Evolutionary conservation across 2,329 filamentous ascomycete genomes (phyloP).

Genomic region (Hypoxylon sp.): DNA sequence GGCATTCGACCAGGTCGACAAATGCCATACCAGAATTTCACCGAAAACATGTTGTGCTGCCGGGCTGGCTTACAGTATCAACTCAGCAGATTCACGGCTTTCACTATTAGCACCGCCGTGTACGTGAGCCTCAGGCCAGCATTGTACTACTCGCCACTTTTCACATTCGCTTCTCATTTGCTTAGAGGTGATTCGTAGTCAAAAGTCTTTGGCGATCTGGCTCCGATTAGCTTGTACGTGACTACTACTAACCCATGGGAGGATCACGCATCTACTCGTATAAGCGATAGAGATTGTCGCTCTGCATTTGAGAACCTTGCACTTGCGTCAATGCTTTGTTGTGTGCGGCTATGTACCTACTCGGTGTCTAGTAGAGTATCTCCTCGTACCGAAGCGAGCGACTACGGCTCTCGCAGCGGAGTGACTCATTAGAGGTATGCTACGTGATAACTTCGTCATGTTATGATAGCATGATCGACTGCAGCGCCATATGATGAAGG

Average conservation of each 20-base stretch:
- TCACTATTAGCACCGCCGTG: conserved; percentile 22
- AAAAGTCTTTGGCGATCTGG: conserved; percentile 14
- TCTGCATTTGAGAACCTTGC: conserved; percentile 51
- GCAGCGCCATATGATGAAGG: conserved; percentile 11
- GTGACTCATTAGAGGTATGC: conserved; percentile 39
- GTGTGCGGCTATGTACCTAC: conserved; percentile 49
- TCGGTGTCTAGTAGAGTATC: conserved; percentile 32
- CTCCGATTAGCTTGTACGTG: conserved; percentile 21
- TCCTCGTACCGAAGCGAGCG: conserved; percentile 33
- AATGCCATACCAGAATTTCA: conserved; percentile 42
- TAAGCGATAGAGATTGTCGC: conserved; percentile 43
- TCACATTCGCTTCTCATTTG: conserved; percentile 12
- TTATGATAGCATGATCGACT: conserved; percentile 27
- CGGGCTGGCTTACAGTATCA: conserved; percentile 33
- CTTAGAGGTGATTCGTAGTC: conserved; percentile 16
- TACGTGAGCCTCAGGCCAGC: conserved; percentile 35
- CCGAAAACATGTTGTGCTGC: conserved; percentile 43
- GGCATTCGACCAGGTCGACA: conserved; percentile 25
- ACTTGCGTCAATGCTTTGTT: conserved; percentile 60
- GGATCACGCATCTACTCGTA: conserved; percentile 45
- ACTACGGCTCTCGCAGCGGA: conserved; percentile 27
- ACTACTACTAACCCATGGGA: conserved; percentile 25
- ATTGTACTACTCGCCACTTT: conserved; percentile 26
- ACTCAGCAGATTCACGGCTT: conserved; percentile 15
- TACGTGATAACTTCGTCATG: conserved; percentile 37